Percentiles rank a stretch among this genome's conserved stretches.
Evolutionary conservation across 441 rosid species (phyloP).

Genomic region (Breynia disticha): DNA sequence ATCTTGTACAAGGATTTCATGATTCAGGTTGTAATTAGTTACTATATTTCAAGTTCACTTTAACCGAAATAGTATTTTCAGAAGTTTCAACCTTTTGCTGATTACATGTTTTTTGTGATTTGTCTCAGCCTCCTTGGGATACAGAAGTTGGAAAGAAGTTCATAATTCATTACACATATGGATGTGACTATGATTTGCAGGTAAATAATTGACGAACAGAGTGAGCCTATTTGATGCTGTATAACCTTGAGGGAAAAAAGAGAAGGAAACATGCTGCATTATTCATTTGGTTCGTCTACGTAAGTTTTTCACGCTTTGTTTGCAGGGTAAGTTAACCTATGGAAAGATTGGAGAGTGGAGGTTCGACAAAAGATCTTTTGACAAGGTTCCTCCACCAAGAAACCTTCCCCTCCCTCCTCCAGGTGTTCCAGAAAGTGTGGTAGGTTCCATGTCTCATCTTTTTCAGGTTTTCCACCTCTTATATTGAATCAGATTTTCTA

Average conservation of each 20-base stretch:
- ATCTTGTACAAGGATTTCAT: constrained; percentile 80
- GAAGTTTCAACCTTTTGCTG: too few relatives aligned
- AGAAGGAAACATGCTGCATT: constrained; percentile 3
- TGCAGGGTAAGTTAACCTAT: constrained; percentile 77
- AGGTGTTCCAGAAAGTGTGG: constrained; percentile 93
- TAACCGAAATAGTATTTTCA: too few relatives aligned
- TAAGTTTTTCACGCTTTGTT: constrained; percentile 4
- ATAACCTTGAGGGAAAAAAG: not conserved
- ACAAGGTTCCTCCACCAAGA: constrained; percentile 49
- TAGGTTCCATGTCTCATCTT: constrained; percentile 25
- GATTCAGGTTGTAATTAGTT: constrained; percentile 62
- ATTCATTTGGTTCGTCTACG: not conserved
- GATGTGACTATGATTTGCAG: constrained; percentile 88
- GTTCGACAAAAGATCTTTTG: constrained; percentile 88
- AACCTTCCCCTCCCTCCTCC: constrained; percentile 90
- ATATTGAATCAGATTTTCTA: not conserved
- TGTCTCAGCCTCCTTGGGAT: constrained; percentile 97
- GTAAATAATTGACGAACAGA: constrained; percentile 27
- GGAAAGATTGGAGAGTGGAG: constrained; percentile 96
- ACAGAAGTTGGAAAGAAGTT: constrained; percentile 65
- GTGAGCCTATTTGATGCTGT: not conserved
- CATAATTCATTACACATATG: constrained; percentile 90
- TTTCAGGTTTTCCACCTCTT: not conserved
- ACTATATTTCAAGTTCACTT: too few relatives aligned
- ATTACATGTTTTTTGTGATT: constrained; percentile 19